Evolutionary conservation across 768 basidiomycete genomes (phyloP), one percentile per base, ranked within the genome.

Genomic region (Guyanaporus albipodus): DNA sequence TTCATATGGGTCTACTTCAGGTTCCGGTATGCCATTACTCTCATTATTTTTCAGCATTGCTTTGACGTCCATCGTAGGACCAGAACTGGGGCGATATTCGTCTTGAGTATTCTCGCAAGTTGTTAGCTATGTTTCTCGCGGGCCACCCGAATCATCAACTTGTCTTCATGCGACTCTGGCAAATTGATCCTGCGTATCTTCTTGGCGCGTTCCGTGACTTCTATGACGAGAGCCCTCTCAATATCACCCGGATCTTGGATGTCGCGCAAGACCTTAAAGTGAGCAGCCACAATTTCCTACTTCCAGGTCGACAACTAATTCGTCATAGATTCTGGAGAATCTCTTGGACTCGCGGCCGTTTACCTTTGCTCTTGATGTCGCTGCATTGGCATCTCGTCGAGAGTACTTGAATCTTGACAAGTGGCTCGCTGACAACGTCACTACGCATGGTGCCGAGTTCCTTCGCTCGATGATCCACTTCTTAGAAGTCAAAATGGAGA

Each of bases 331-430:
- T 51, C 76, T 98, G 38, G 93, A 95, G 62, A 78, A 90, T n/a
- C 74, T 99, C 18, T 77, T 99, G 38, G 88, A 91, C 60, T 85
- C 91, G 33, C 83, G 86, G 6, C 90, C 92, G 2, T 91, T 92
- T 56, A 80, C 81, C 8, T 91, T 98, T 59, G 85, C 92, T 2
- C 78, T 98, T 35, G 96, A 99, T 64, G 85, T 97, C 41, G 96
- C 96, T 19, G 87, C 93, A 4, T 71, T 96, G 34, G 95, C 96
- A 11, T 92, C 91, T 28, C 84, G 92, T 33, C 75, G 92, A 56
- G 95, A 97, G 66, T 91, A 93, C 61, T 74, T 98, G 58, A 93
- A 99, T 59, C 74, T 99, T 36, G 94, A 96, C 69, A 94, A 95
- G 67, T 99, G 95, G 94, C 74, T 98, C 14, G 83, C 87, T 12